These are phyloP conservation scores for Leucosporidium yakuticum DNA, from an alignment of 768 basidiomycete genomes.

Conservation along the genomic window DNA sequence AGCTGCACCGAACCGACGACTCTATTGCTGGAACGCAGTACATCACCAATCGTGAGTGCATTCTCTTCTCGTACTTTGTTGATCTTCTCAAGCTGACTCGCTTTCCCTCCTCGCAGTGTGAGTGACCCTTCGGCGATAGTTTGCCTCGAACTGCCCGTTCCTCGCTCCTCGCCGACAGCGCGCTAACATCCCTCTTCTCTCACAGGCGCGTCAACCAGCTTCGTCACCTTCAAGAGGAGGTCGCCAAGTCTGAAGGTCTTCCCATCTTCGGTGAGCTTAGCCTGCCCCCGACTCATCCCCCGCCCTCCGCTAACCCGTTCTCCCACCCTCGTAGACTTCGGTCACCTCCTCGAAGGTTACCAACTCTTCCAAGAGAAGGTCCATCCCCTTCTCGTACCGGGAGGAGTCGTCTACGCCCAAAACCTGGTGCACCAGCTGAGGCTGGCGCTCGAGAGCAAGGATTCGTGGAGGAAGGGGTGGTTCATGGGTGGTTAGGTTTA, in stretches of 20 bases:
- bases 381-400: constrained; percentile 30
- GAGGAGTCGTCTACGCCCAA: constrained; percentile 28
- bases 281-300: too few species aligned
- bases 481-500: constrained; percentile 3
- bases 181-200: not conserved
- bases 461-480: constrained; percentile 26
- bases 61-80: too few species aligned
- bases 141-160: not conserved
- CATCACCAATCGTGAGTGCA: constrained; percentile 31
- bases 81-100: not conserved
- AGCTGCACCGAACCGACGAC: constrained; percentile 32
- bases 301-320: not conserved
- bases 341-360: constrained; percentile 29
- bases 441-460: constrained; percentile 19
- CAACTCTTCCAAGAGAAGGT: constrained; percentile 34
- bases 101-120: constrained; percentile 6
- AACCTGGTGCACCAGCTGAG: constrained; percentile 30
- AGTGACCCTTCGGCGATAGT: not conserved
- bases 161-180: not conserved
- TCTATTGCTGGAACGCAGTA: constrained; percentile 28
- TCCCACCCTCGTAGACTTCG: constrained; percentile 14
- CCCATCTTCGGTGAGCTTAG: constrained; percentile 25
- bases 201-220: constrained; percentile 31
- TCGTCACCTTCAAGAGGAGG: constrained; percentile 31
- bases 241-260: constrained; percentile 21